Percentiles rank a stretch among this genome's conserved stretches.
Evolutionary conservation across 352 stramenopile species (phyloP).

Genomic region (Phytophthora citricola): DNA sequence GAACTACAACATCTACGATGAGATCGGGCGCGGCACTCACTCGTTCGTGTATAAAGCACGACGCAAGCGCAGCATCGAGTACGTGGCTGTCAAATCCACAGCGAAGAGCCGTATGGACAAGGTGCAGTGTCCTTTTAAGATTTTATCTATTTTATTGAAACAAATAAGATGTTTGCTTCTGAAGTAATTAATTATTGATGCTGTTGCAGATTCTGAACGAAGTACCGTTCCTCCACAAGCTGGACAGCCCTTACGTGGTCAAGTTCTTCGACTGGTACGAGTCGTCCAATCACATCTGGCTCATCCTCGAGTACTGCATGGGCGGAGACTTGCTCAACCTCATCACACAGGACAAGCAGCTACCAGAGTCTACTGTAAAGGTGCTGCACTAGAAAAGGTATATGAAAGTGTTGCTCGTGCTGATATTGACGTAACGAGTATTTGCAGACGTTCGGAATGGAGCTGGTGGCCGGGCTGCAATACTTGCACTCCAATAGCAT

Average conservation of each 20-base stretch:
- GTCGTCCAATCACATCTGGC: slow-evolving; percentile 95
- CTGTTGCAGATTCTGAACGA: slow-evolving; percentile 80
- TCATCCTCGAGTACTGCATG: slow-evolving; percentile 95
- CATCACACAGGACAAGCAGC: slow-evolving; percentile 86
- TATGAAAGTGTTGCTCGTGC: no score
- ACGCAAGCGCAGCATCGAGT: slow-evolving; percentile 93
- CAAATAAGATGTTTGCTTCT: not conserved
- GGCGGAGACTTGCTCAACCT: slow-evolving; percentile 91
- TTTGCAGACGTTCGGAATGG: slow-evolving; percentile 68
- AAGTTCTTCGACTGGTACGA: slow-evolving; percentile 97
- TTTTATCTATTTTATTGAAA: no score
- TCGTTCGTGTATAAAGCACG: slow-evolving; percentile 94
- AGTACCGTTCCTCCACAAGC: slow-evolving; percentile 89
- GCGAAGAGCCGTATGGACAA: slow-evolving; percentile 93
- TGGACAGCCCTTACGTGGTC: slow-evolving; percentile 87
- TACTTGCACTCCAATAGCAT: slow-evolving; percentile 91
- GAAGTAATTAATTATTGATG: not conserved
- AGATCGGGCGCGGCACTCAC: slow-evolving; percentile 91
- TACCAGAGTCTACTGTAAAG: slow-evolving; percentile 83
- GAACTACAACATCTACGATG: slow-evolving; percentile 96
- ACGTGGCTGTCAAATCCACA: slow-evolving; percentile 94
- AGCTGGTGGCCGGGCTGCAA: slow-evolving; percentile 82
- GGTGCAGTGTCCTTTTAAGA: slow-evolving; percentile 36
- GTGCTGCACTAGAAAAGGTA: slow-evolving; percentile 35
- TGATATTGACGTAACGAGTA: no score